Conservation (phyloP, 768 basidiomycete genomes). For the Collybia mongolica region DNA sequence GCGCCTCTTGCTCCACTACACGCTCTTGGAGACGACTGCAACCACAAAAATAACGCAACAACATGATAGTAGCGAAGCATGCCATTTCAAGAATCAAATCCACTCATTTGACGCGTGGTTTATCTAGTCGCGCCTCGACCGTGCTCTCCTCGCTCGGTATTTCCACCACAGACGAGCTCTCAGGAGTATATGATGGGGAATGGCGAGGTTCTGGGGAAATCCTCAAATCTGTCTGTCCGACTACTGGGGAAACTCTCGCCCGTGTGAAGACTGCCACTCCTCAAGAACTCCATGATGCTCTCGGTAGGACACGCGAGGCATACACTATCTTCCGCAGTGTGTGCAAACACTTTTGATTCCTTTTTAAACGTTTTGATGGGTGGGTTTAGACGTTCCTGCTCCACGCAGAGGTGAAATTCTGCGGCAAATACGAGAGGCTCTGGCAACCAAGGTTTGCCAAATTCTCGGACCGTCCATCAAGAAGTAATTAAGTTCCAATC, state of each 20-base stretch:
- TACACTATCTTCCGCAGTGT: conserved; percentile 61
- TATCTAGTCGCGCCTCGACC: conserved; percentile 71
- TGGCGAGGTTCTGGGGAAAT: conserved; percentile 80
- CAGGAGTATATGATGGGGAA: conserved; percentile 80
- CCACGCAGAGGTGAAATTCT: conserved; percentile 88
- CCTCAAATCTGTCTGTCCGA: conserved; percentile 72
- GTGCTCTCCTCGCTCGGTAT: conserved; percentile 69
- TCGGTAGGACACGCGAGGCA: conserved; percentile 75
- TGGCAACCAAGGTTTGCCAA: conserved; percentile 65
- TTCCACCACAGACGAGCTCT: conserved; percentile 49
- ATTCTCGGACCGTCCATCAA: conserved; percentile 10
- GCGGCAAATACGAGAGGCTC: conserved; percentile 81
- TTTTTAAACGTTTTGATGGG: not conserved
- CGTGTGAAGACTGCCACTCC: conserved; percentile 71
- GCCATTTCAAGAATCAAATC: conserved; percentile 11
- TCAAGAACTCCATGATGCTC: conserved; percentile 65
- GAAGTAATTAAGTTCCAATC: conserved; percentile 1
- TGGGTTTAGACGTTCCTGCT: conserved; percentile 59
- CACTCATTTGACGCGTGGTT: conserved; percentile 33
- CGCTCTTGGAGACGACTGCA: not conserved
- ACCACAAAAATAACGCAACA: not conserved
- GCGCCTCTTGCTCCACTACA: not conserved
- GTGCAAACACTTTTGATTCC: conserved; percentile 8
- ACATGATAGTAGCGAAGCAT: conserved; percentile 27
- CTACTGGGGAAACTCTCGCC: conserved; percentile 84